These are phyloP conservation scores for Dimargaris xerosporica DNA, from an alignment of 192 early-diverging fungal species.

Conservation along the genomic window DNA sequence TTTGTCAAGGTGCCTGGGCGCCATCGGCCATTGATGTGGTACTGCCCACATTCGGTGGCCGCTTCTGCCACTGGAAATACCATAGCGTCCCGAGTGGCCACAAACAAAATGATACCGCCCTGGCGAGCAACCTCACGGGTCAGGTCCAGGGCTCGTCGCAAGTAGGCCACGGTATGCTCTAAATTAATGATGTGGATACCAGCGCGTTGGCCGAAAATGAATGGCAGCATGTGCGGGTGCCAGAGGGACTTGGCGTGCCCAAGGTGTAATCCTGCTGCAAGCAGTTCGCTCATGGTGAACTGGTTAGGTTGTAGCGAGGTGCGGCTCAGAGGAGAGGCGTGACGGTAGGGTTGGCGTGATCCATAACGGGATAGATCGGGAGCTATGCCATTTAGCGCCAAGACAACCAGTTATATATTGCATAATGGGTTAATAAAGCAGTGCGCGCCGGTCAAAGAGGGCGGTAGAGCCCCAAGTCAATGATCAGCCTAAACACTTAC, in stretches of 20 bases:
- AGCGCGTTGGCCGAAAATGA: slow-evolving; percentile 74
- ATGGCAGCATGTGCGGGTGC: slow-evolving; percentile 70
- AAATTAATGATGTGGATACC: slow-evolving; percentile 89
- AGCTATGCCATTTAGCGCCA: no score
- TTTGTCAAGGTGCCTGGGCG: slow-evolving; percentile 83
- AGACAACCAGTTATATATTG: no score
- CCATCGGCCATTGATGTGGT: slow-evolving; percentile 70
- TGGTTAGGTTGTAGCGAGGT: slow-evolving; percentile 14
- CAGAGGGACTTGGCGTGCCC: slow-evolving; percentile 64
- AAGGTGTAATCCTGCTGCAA: slow-evolving; percentile 78
- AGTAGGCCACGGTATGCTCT: slow-evolving; percentile 71
- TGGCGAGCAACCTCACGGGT: slow-evolving; percentile 48
- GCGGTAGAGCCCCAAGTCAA: no score
- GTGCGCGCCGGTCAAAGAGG: no score
- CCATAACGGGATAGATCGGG: slow-evolving; percentile 14
- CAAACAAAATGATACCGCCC: slow-evolving; percentile 75
- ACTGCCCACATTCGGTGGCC: slow-evolving; percentile 55
- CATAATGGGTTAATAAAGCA: no score
- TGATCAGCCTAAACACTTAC: no score
- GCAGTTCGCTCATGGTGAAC: slow-evolving; percentile 44
- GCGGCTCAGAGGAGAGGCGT: slow-evolving; percentile 5
- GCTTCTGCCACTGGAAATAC: slow-evolving; percentile 59
- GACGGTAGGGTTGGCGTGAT: slow-evolving; percentile 8
- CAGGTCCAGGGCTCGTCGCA: slow-evolving; percentile 68
- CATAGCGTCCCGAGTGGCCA: slow-evolving; percentile 58